Base-by-base conservation (phyloP, 2,329 filamentous ascomycete species). In the Fusarium sp. region DNA sequence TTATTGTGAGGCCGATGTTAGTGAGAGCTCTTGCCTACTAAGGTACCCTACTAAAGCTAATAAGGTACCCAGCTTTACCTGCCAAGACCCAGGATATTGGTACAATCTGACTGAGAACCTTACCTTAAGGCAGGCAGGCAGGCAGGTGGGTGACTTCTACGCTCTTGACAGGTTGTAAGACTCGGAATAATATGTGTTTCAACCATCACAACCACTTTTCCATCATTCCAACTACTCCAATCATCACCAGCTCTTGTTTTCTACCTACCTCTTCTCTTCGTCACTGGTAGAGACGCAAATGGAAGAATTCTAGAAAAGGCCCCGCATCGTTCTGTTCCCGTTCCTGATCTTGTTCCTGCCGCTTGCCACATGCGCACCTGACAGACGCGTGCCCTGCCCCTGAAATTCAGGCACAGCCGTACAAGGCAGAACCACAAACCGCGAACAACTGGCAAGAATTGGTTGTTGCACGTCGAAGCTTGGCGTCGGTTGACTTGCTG, bases 301-400 rank as follows among this genome's bases (percentile, higher is more conserved):
- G 65, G 75, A 76, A 76, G 42, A 52, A 31, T 76, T 76, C 75
- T 76, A 76, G 75, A 77, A 76, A 57, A 70, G 62, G 56, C 72
- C 74, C 74, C 72, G 74, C 74, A 71, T 60, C 62, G 60, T 56
- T 57, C 70, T 70, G 72, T 65, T 73, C 65, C 68, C 60, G 71
- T 74, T 65, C 71, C 72, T 68, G 72, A 63, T 74, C 60, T 70
- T 60, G 71, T 74, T 65, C 68, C 65, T 70, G 72, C 54, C 62
- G 56, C 61, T 59, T 67, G 65, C 65, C 65, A 66, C 54, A 66
- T 67, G 41, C 62, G 46, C 52, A 60, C 63, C 45, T 68, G 62
- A 45, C 44, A 70, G 57, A 64, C 57, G 50, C 46, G 53, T 63
- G 42, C 55, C 46, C 46, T 52, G 62, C 52, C 66, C 70, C 66